Conservation (phyloP, 768 basidiomycete genomes). For the Mycena alexandri region DNA sequence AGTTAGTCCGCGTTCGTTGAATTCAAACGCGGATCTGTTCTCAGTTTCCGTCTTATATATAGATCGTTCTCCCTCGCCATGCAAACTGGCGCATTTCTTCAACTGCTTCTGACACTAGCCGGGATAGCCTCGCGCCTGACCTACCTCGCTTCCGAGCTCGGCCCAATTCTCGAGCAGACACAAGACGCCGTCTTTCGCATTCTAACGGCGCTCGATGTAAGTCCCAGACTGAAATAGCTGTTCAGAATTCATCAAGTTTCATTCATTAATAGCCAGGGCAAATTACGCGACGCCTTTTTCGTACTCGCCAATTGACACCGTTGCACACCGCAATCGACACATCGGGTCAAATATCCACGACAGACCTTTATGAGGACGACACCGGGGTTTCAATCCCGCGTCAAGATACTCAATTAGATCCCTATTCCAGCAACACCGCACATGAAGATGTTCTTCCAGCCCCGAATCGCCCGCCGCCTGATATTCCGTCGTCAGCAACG, state of each 20-base stretch:
- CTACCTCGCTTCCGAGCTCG: slow-evolving; percentile 58
- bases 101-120: slow-evolving; percentile 70
- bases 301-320: neutral
- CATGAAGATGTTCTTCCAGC: neutral
- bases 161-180: slow-evolving; percentile 50
- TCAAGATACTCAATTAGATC: neutral
- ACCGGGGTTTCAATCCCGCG: slow-evolving; percentile 28
- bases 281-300: neutral
- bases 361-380: slow-evolving; percentile 14
- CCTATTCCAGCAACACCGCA: neutral
- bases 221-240: slow-evolving; percentile 19
- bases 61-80: slow-evolving; percentile 75
- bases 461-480: neutral
- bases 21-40: slow-evolving; percentile 5
- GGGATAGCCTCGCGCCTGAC: slow-evolving; percentile 73
- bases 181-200: slow-evolving; percentile 45
- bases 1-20: slow-evolving; percentile 52
- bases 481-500: neutral
- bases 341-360: neutral
- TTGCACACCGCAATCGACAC: neutral
- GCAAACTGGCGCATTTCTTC: slow-evolving; percentile 81
- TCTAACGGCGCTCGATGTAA: slow-evolving; percentile 49
- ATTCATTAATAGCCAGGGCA: slow-evolving; percentile 16
- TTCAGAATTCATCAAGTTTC: slow-evolving; percentile 17
- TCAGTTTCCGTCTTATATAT: slow-evolving; percentile 5